A percentile compares a stretch with the other conserved stretches of the same genome.
phyloP scores from a whole-genome alignment of 140 eudicot species.

The Oenanthe javanica region DNA sequence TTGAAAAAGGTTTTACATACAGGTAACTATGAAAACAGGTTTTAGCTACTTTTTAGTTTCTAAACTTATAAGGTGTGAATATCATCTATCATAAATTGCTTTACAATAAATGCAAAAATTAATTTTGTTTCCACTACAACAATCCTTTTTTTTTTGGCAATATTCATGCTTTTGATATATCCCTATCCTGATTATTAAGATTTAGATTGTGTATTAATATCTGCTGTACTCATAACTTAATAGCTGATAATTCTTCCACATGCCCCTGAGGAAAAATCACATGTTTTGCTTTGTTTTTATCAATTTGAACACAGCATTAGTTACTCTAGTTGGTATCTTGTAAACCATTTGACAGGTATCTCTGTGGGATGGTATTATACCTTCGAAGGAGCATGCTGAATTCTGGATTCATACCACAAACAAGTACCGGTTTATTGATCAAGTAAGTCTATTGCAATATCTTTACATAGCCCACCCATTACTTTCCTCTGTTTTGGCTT shows the following conservation, averaged over 20 bases:
- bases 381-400: conserved; percentile 39
- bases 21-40: no score
- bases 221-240: background rate
- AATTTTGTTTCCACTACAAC: background rate
- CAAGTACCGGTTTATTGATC: conserved; percentile 51
- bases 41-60: background rate
- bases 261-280: background rate
- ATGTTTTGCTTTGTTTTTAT: background rate
- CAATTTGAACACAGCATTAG: background rate
- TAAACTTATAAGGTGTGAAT: background rate
- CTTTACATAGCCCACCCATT: background rate
- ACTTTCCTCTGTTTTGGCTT: background rate
- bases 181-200: background rate
- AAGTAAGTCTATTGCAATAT: conserved; percentile 24
- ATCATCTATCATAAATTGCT: background rate
- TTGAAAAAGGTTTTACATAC: no score
- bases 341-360: conserved; percentile 31
- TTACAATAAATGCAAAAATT: background rate
- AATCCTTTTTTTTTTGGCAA: background rate
- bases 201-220: background rate
- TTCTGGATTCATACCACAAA: conserved; percentile 41
- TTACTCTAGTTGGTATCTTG: background rate
- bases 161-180: background rate
- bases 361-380: conserved; percentile 52
- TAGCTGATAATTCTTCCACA: background rate